Evolutionary conservation across 2,329 filamentous ascomycete genomes (phyloP).

Genomic region (Rhinocladiella mackenziei): DNA sequence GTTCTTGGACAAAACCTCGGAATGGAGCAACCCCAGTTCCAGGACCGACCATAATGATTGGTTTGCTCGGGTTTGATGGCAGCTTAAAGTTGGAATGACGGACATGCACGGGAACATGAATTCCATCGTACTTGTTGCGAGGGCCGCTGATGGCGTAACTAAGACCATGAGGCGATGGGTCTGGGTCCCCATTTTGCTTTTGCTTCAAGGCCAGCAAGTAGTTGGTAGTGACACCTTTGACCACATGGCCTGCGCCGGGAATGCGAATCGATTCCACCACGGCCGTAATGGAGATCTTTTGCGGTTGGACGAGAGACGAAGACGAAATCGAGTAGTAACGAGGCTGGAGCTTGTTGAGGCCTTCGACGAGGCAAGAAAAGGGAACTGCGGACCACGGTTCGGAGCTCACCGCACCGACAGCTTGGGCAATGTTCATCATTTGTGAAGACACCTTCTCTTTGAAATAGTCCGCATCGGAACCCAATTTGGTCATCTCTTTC

Average conservation of each 20-base stretch:
- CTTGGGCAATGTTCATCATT: slow-evolving; percentile 84
- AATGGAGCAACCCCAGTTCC: slow-evolving; percentile 97
- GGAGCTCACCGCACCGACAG: slow-evolving; percentile 68
- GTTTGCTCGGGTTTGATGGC: slow-evolving; percentile 88
- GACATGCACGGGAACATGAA: slow-evolving; percentile 91
- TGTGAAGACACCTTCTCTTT: slow-evolving; percentile 75
- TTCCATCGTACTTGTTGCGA: slow-evolving; percentile 93
- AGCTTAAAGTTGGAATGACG: slow-evolving; percentile 99
- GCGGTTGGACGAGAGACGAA: slow-evolving; percentile 86
- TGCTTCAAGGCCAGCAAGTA: slow-evolving; percentile 92
- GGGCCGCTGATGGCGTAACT: slow-evolving; percentile 85
- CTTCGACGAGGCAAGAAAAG: slow-evolving; percentile 92
- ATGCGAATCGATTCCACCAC: slow-evolving; percentile 82
- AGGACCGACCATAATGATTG: slow-evolving; percentile 91
- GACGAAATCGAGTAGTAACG: slow-evolving; percentile 99
- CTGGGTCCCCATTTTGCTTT: slow-evolving; percentile 85
- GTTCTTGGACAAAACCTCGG: slow-evolving; percentile 90
- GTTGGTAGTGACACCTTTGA: slow-evolving; percentile 95
- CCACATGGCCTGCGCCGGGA: slow-evolving; percentile 69
- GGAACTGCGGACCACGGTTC: slow-evolving; percentile 79
- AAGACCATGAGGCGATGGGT: slow-evolving; percentile 76
- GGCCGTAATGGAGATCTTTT: slow-evolving; percentile 92
- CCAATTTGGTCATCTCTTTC: slow-evolving; percentile 81
- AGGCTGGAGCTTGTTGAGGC: slow-evolving; percentile 88
- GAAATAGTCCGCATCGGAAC: slow-evolving; percentile 93